These are phyloP conservation scores for Neonectria sp. DNA, from an alignment of 2,329 filamentous ascomycete species.

Conservation along the genomic window DNA sequence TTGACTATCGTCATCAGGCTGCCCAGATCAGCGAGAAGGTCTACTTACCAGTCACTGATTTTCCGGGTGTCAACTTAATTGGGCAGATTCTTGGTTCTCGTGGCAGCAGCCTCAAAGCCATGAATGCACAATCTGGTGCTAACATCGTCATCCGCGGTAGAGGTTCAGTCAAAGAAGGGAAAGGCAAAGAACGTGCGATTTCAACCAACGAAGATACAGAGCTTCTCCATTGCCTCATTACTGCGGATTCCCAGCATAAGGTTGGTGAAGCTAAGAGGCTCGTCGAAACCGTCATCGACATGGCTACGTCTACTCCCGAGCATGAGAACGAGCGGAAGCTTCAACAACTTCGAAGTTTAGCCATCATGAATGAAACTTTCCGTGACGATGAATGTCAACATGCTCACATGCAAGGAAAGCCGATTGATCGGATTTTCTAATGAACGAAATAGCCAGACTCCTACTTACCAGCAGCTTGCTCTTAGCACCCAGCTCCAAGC, in stretches of 20 bases:
- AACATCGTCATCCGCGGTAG: slow-evolving; percentile 88
- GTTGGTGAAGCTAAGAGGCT: slow-evolving; percentile 82
- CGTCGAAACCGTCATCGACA: slow-evolving; percentile 67
- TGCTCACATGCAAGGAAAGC: too few relatives aligned
- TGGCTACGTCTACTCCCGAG: slow-evolving; percentile 78
- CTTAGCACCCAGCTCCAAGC: not conserved
- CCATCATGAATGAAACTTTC: slow-evolving; percentile 84
- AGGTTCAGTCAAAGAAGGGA: slow-evolving; percentile 87
- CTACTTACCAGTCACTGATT: slow-evolving; percentile 88
- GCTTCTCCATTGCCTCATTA: slow-evolving; percentile 85
- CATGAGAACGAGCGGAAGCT: slow-evolving; percentile 85
- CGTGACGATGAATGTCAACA: slow-evolving; percentile 75
- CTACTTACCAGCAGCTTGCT: not conserved
- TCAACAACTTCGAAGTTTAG: slow-evolving; percentile 84
- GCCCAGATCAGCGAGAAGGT: slow-evolving; percentile 84
- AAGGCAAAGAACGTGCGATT: slow-evolving; percentile 54
- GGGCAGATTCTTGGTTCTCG: slow-evolving; percentile 87
- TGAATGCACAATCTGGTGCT: slow-evolving; percentile 82
- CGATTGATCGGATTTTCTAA: not conserved
- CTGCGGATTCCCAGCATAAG: slow-evolving; percentile 85
- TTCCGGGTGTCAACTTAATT: slow-evolving; percentile 92
- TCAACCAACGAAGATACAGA: slow-evolving; percentile 74
- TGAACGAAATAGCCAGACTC: not conserved
- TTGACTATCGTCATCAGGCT: slow-evolving; percentile 82
- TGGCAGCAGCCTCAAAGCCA: slow-evolving; percentile 86